phyloP scores from a whole-genome alignment of 129 eudicot species.

The Logfia minima region DNA sequence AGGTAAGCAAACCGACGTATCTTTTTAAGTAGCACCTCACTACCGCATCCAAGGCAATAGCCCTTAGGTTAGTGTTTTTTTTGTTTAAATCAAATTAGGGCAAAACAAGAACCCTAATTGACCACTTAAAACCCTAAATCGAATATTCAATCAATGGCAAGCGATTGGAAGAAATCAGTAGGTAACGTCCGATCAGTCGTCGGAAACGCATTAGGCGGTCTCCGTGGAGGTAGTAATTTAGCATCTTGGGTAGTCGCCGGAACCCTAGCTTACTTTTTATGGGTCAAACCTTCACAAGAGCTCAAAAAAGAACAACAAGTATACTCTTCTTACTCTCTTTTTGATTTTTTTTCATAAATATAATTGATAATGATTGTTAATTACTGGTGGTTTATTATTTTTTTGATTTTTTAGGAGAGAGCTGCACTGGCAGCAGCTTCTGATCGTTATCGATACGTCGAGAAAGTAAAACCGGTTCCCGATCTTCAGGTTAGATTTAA shows the following conservation, averaged over 20 bases:
- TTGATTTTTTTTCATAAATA: background rate
- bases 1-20: too few relatives aligned
- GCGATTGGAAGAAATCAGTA: slow-evolving; percentile 39
- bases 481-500: slow-evolving; percentile 55
- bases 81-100: background rate
- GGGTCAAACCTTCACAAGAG: slow-evolving; percentile 60
- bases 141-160: slow-evolving; percentile 29
- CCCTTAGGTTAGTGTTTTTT: background rate
- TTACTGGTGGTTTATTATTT: background rate
- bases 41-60: too few relatives aligned
- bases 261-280: slow-evolving; percentile 57
- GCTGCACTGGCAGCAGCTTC: slow-evolving; percentile 54
- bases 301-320: slow-evolving; percentile 59
- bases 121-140: slow-evolving; percentile 7
- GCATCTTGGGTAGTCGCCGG: slow-evolving; percentile 75
- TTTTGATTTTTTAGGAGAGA: slow-evolving; percentile 37
- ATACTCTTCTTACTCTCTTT: background rate
- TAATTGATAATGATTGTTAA: background rate
- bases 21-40: too few relatives aligned
- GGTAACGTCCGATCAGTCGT: slow-evolving; percentile 40
- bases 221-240: slow-evolving; percentile 48
- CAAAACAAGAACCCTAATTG: slow-evolving; percentile 22
- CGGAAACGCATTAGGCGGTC: slow-evolving; percentile 54
- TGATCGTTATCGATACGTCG: slow-evolving; percentile 57
- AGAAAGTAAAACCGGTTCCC: slow-evolving; percentile 58